These are phyloP conservation scores for Mycosphaerelloides madeirae DNA, from an alignment of 2,329 filamentous ascomycete genomes.

Conservation along the genomic window DNA sequence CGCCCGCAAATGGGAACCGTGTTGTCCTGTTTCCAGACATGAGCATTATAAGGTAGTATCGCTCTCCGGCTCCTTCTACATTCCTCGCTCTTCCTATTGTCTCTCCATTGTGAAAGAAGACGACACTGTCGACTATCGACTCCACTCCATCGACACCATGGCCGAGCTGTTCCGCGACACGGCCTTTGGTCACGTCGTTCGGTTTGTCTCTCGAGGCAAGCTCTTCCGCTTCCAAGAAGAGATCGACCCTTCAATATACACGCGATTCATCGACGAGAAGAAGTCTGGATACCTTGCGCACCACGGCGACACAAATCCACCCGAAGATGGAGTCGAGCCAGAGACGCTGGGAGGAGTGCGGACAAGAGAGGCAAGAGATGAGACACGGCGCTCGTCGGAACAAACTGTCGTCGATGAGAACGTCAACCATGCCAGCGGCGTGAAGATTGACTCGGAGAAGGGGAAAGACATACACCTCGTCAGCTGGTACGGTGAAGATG, in stretches of 20 bases:
- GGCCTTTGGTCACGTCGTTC: slow-evolving; percentile 44
- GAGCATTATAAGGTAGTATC: too few relatives aligned
- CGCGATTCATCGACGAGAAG: slow-evolving; percentile 46
- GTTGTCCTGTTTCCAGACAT: too few relatives aligned
- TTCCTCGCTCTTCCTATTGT: too few relatives aligned
- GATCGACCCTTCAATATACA: slow-evolving; percentile 45
- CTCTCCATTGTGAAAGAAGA: too few relatives aligned
- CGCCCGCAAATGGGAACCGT: too few relatives aligned
- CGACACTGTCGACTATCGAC: too few relatives aligned
- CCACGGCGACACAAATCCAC: slow-evolving; percentile 38
- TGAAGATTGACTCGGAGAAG: slow-evolving; percentile 49
- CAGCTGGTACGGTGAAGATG: slow-evolving; percentile 48
- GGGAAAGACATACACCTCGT: slow-evolving; percentile 48
- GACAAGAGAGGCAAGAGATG: slow-evolving; percentile 20
- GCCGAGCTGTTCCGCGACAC: slow-evolving; percentile 41
- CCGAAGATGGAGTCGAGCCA: slow-evolving; percentile 31
- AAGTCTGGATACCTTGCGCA: slow-evolving; percentile 48
- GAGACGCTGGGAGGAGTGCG: slow-evolving; percentile 22
- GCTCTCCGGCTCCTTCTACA: too few relatives aligned
- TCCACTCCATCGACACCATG: slow-evolving; percentile 17
- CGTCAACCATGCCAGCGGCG: slow-evolving; percentile 39
- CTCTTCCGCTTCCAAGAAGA: slow-evolving; percentile 47
- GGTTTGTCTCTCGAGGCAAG: slow-evolving; percentile 40
- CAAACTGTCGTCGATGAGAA: slow-evolving; percentile 22
- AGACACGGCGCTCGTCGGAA: slow-evolving; percentile 11